Evolutionary conservation across 305 asterid genomes (phyloP).

Genomic region (Plantago lanceolata): DNA sequence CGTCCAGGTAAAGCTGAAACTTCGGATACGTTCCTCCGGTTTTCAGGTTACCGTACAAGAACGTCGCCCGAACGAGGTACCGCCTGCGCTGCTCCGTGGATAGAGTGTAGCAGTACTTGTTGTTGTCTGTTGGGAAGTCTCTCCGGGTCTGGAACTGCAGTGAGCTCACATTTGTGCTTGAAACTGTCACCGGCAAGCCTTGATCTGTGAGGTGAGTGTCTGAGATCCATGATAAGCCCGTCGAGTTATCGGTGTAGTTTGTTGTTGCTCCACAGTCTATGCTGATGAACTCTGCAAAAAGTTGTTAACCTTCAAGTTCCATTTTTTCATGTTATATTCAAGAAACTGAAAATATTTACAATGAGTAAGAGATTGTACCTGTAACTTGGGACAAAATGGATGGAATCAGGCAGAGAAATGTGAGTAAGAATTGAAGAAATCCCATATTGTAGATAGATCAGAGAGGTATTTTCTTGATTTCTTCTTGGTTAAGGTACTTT

Average conservation of each 20-base stretch:
- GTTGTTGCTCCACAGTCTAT: slow-evolving; percentile 82
- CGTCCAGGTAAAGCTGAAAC: slow-evolving; percentile 78
- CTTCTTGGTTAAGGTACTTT: not conserved
- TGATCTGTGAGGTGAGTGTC: slow-evolving; percentile 46
- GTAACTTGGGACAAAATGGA: slow-evolving; percentile 58
- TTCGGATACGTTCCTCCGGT: slow-evolving; percentile 66
- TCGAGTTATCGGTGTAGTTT: slow-evolving; percentile 55
- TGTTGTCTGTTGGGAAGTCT: slow-evolving; percentile 69
- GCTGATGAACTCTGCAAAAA: slow-evolving; percentile 76
- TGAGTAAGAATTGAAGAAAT: slow-evolving; percentile 21
- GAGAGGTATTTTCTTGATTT: slow-evolving; percentile 17
- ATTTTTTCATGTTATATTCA: not conserved
- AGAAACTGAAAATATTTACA: too few species aligned
- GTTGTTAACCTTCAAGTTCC: not conserved
- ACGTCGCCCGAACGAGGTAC: slow-evolving; percentile 76
- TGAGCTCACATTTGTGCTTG: slow-evolving; percentile 34
- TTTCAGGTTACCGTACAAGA: slow-evolving; percentile 57
- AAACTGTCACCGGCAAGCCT: slow-evolving; percentile 48
- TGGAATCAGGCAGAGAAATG: slow-evolving; percentile 44
- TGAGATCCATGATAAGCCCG: slow-evolving; percentile 70
- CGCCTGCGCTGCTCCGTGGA: slow-evolving; percentile 67
- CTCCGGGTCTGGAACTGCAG: slow-evolving; percentile 55
- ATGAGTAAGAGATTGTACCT: slow-evolving; percentile 46
- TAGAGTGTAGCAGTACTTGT: slow-evolving; percentile 71
- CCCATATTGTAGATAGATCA: slow-evolving; percentile 50